Conservation (phyloP, 805 yeast genomes). For the Lipomyces oligophaga region DNA sequence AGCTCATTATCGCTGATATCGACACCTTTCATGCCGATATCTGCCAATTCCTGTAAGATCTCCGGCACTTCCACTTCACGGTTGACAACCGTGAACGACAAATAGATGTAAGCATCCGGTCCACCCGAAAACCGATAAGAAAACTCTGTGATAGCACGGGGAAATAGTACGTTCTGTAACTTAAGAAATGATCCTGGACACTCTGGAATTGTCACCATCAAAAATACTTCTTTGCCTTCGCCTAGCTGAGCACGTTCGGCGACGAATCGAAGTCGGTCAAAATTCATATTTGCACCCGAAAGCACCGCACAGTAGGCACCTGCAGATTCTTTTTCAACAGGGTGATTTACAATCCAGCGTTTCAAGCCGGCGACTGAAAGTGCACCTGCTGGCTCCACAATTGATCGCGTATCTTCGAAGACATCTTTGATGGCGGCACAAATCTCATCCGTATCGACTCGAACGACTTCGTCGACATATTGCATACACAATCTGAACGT, state of each 20-base stretch:
- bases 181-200: conserved; percentile 82
- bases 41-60: conserved; percentile 46
- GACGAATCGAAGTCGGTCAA: conserved; percentile 91
- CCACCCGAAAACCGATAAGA: conserved; percentile 69
- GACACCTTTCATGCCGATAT: conserved; percentile 62
- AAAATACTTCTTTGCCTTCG: conserved; percentile 93
- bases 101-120: conserved; percentile 67
- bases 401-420: conserved; percentile 89
- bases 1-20: conserved; percentile 90
- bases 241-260: conserved; percentile 98
- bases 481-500: conserved; percentile 76
- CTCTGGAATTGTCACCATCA: conserved; percentile 89
- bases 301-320: conserved; percentile 78
- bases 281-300: conserved; percentile 98
- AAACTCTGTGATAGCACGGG: conserved; percentile 91
- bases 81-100: conserved; percentile 77
- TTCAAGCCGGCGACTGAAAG: conserved; percentile 92
- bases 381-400: conserved; percentile 97
- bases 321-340: conserved; percentile 62
- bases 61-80: conserved; percentile 67
- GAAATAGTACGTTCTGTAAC: conserved; percentile 72
- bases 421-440: conserved; percentile 96
- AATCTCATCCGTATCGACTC: conserved; percentile 86
- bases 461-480: conserved; percentile 82
- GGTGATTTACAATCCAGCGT: conserved; percentile 65